Conservation (phyloP, 495 filamentous ascomycete species). For the Zalerion maritima region DNA sequence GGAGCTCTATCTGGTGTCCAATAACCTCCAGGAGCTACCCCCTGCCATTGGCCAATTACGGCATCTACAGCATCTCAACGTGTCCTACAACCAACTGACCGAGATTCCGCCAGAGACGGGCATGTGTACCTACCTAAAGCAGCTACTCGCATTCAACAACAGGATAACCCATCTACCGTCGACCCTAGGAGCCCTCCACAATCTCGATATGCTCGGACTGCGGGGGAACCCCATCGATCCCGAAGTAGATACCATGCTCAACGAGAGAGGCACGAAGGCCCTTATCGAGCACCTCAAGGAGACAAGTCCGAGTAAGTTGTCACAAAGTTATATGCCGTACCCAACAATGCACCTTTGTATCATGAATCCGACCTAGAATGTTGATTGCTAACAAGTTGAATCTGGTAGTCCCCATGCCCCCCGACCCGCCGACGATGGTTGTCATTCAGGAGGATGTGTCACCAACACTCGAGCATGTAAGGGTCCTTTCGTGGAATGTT, state of each 20-base stretch:
- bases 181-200: conserved; percentile 76
- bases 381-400: conserved; percentile 17
- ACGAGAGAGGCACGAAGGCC: conserved; percentile 72
- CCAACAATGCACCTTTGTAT: no score
- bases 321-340: no score
- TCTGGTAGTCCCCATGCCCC: conserved; percentile 49
- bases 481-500: conserved; percentile 83
- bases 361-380: conserved; percentile 1
- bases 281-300: conserved; percentile 73
- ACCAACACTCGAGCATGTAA: conserved; percentile 40
- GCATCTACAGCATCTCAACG: conserved; percentile 63
- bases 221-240: conserved; percentile 78
- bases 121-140: conserved; percentile 79
- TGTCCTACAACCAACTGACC: conserved; percentile 72
- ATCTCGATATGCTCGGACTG: conserved; percentile 76
- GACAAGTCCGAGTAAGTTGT: conserved; percentile 57
- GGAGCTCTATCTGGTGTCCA: conserved; percentile 81
- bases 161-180: conserved; percentile 63
- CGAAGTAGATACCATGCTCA: conserved; percentile 55
- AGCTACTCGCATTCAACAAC: conserved; percentile 78
- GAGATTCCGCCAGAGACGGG: conserved; percentile 84
- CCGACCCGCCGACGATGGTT: conserved; percentile 30
- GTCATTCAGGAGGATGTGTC: conserved; percentile 35
- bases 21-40: conserved; percentile 67
- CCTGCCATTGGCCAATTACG: conserved; percentile 65